phyloP scores from a whole-genome alignment of 2,329 filamentous ascomycete genomes.

The Eurotiales sp. region DNA sequence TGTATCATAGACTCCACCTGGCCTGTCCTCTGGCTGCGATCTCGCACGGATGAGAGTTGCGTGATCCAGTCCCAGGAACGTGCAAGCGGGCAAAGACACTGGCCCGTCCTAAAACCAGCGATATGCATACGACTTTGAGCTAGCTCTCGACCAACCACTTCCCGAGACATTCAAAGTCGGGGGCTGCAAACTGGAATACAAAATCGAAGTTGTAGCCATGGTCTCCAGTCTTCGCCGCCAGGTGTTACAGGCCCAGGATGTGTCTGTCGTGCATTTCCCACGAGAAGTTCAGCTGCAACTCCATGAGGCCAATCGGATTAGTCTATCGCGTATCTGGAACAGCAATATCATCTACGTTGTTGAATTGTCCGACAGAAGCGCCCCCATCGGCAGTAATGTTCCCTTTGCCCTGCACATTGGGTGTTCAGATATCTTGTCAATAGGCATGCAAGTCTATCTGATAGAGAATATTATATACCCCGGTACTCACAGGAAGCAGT shows the following conservation, averaged over 20 bases:
- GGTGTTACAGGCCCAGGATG: constrained; percentile 3
- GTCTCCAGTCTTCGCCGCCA: constrained; percentile 1
- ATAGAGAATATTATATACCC: constrained; percentile 7
- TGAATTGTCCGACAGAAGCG: constrained; percentile 7
- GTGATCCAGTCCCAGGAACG: neutral
- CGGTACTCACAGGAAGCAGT: neutral
- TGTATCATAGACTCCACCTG: constrained; percentile 3
- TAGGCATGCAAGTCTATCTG: constrained; percentile 9
- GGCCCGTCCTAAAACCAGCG: constrained; percentile 5
- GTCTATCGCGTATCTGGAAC: constrained; percentile 11
- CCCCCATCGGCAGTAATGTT: constrained; percentile 9
- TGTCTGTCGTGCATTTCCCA: constrained; percentile 12
- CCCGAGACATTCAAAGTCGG: constrained; percentile 11
- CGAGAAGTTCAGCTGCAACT: constrained; percentile 11
- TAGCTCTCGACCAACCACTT: constrained; percentile 7
- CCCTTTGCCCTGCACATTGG: constrained; percentile 5
- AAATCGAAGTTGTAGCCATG: constrained; percentile 7
- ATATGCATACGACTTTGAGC: constrained; percentile 11
- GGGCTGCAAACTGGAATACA: constrained; percentile 9
- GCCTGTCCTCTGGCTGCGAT: neutral
- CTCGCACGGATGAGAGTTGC: neutral
- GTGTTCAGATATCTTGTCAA: constrained; percentile 5
- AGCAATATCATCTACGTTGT: constrained; percentile 9
- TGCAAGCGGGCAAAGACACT: neutral
- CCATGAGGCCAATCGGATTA: constrained; percentile 11